phyloP scores from a whole-genome alignment of 768 basidiomycete species.

The Podaxis rugospora region DNA sequence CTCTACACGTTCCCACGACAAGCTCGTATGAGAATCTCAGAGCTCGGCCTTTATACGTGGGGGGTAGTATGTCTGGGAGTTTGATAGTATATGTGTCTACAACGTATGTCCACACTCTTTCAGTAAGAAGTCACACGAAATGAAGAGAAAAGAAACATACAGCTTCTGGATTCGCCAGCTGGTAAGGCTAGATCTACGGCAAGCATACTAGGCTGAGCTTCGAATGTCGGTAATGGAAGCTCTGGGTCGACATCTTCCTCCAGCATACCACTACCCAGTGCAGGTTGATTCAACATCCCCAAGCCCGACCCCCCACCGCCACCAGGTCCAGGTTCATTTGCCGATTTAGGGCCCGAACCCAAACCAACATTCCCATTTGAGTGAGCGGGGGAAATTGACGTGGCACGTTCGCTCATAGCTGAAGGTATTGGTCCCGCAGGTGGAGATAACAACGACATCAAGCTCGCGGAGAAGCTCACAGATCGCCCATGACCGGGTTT shows the following conservation, averaged over 20 bases:
- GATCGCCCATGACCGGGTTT: constrained; percentile 6
- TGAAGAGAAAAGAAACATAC: constrained; percentile 40
- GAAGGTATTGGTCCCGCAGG: background rate
- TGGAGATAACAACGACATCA: constrained; percentile 14
- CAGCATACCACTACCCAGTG: constrained; percentile 7
- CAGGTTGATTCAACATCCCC: constrained; percentile 8
- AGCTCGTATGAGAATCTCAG: constrained; percentile 88
- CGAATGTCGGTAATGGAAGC: constrained; percentile 75
- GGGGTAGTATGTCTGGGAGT: constrained; percentile 80
- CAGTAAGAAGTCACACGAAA: background rate
- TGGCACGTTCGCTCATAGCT: background rate
- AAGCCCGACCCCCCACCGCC: constrained; percentile 20
- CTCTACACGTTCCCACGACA: constrained; percentile 81
- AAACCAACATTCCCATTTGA: background rate
- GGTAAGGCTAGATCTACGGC: constrained; percentile 79
- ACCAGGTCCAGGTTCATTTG: background rate
- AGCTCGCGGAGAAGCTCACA: constrained; percentile 6
- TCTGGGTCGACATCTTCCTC: constrained; percentile 47
- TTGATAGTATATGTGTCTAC: constrained; percentile 76
- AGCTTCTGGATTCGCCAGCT: constrained; percentile 83
- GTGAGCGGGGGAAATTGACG: background rate
- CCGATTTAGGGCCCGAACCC: background rate
- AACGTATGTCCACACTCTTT: constrained; percentile 2
- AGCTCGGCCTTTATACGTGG: constrained; percentile 83
- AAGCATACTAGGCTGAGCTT: constrained; percentile 81